Evolutionary conservation across 306 rosid species (phyloP).

Genomic region (Argentina anserina): DNA sequence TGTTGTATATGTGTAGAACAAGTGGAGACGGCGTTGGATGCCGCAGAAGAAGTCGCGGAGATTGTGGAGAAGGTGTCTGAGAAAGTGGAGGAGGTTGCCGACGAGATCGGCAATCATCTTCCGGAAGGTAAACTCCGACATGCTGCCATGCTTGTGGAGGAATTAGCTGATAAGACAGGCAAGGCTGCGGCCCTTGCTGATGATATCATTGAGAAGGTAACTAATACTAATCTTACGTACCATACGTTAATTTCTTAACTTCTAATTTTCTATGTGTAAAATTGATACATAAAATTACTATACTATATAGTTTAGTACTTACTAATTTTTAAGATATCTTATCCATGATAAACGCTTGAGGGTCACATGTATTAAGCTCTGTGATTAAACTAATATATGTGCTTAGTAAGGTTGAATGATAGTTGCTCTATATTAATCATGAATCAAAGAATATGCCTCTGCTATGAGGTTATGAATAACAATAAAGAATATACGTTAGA

Average conservation of each 20-base stretch:
- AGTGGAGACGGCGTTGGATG: constrained; percentile 36
- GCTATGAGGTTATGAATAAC: background rate
- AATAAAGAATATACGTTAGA: background rate
- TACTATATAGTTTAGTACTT: background rate
- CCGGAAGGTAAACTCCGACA: constrained; percentile 35
- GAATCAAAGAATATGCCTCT: background rate
- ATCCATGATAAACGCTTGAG: background rate
- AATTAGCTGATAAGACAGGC: constrained; percentile 33
- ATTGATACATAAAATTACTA: background rate
- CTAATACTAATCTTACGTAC: background rate
- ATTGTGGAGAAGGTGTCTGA: constrained; percentile 55
- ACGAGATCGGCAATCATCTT: constrained; percentile 33
- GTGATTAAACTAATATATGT: background rate
- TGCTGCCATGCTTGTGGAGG: constrained; percentile 35
- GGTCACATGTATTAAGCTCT: background rate
- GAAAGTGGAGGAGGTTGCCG: constrained; percentile 49
- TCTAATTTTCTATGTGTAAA: background rate
- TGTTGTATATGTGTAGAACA: constrained; percentile 29
- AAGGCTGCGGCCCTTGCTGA: constrained; percentile 31
- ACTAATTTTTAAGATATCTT: background rate
- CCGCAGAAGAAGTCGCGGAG: constrained; percentile 38
- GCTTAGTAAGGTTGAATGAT: constrained; percentile 1
- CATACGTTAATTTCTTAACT: background rate
- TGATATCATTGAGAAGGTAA: constrained; percentile 45
- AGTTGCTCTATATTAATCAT: background rate